Percentiles rank a stretch among this genome's conserved stretches.
phyloP scores from a whole-genome alignment of 176 grass and related monocot genomes.

The Oryza glaberrima region DNA sequence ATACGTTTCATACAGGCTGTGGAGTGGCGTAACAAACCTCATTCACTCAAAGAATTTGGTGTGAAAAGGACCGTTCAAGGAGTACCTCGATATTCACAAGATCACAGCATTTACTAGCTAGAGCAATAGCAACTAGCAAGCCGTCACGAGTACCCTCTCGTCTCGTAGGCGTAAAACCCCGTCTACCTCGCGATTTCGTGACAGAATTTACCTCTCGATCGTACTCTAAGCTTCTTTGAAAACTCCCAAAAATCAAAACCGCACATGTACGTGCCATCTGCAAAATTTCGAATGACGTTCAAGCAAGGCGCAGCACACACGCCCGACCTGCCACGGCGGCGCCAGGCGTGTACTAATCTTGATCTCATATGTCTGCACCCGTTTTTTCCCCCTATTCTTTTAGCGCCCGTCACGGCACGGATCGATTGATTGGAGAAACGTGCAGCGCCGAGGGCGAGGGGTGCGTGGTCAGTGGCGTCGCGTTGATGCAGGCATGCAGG shows the following conservation, averaged over 20 bases:
- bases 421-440: background rate
- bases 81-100: background rate
- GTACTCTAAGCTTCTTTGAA: background rate
- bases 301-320: background rate
- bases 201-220: background rate
- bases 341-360: too few relatives aligned
- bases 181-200: background rate
- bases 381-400: background rate
- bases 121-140: background rate
- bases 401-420: background rate
- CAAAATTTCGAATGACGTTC: background rate
- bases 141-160: too few relatives aligned
- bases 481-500: background rate
- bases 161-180: background rate
- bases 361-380: background rate
- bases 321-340: background rate
- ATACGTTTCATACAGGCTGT: background rate
- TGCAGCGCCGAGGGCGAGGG: background rate
- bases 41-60: background rate
- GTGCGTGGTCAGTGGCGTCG: background rate
- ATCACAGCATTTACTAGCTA: background rate
- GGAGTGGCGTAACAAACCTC: background rate
- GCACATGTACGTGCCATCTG: background rate
- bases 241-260: background rate
- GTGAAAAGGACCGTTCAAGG: background rate